Base-by-base conservation (phyloP, 1,284 basidiomycete genomes). In the Fistulinella cinereoalba region DNA sequence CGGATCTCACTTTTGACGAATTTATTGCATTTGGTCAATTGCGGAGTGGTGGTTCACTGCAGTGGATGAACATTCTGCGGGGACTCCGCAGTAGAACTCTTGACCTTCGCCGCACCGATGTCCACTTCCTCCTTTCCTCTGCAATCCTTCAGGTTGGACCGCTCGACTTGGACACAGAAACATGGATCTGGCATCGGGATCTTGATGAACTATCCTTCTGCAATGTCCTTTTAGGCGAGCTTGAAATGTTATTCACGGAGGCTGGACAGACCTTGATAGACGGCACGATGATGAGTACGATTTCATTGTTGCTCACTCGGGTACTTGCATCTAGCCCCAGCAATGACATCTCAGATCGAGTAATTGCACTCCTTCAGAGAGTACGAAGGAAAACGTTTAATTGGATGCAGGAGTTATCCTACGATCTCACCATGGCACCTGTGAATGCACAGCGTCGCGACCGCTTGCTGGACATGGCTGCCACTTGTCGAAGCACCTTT, bases 11-110 rank as follows among this genome's bases (percentile, higher is more conserved):
- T 4, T 16, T 18, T 3, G 4, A 38, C 4, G 37, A 38, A 27
- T 24, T 11, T 24, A 16, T 38, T 7, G 15, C 24, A 9, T 18
- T 60, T 48, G 9, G 46, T 69, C 4, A 59, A 23, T 50, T 78
- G 25, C 71, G 75, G 1, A 66, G 69, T 31, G 74, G 76, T 2
- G 49, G 58, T 3, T 58, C 54, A 1, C 49, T 77, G 0, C 76
- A 79, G 40, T 78, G 75, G 76, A 47, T 71, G 28, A 78, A 78
- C 46, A 71, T 79, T 12, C 54, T 65, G 4, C 61, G 67, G 21
- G 73, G 71, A 49, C 46, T 77, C 10, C 58, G 58, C 11, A 60
- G 67, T 12, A 59, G 62, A 18, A 48, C 46, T 1, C 55, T 79
- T n/a, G 66, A 63, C 1, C 71, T 76, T 38, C 53, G 58, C 24